phyloP scores from a whole-genome alignment of 768 basidiomycete genomes.

The Trametopsis cervina region DNA sequence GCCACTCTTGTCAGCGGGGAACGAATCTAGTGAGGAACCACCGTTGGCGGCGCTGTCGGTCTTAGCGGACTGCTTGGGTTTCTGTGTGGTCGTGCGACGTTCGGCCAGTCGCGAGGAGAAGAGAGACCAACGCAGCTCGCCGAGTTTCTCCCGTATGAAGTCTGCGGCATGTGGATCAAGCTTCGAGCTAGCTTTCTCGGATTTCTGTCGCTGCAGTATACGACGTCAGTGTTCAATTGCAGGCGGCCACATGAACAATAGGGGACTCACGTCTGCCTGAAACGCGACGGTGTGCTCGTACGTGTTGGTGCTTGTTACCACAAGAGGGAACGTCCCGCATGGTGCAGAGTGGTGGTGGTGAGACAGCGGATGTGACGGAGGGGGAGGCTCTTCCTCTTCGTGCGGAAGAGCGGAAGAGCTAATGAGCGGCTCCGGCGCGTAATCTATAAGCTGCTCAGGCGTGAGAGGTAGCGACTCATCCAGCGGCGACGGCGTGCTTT shows the following conservation, averaged over 20 bases:
- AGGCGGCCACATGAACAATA: conserved; percentile 2
- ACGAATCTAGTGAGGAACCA: conserved; percentile 4
- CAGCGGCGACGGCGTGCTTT: conserved; percentile 6
- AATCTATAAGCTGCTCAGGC: conserved; percentile 5
- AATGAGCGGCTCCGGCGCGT: not conserved
- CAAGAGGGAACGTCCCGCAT: conserved; percentile 10
- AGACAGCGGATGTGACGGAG: not conserved
- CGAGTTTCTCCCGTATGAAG: conserved; percentile 39
- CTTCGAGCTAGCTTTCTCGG: conserved; percentile 12
- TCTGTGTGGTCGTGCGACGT: conserved; percentile 33
- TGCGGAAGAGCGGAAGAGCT: not conserved
- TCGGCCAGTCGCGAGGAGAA: conserved; percentile 42
- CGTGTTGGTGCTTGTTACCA: conserved; percentile 9
- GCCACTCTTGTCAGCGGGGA: conserved; percentile 9
- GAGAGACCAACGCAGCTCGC: conserved; percentile 36
- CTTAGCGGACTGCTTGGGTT: conserved; percentile 29
- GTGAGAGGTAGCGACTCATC: conserved; percentile 7
- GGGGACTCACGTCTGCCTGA: conserved; percentile 10
- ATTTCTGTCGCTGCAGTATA: conserved; percentile 7
- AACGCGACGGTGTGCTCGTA: conserved; percentile 13
- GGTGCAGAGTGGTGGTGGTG: conserved; percentile 1
- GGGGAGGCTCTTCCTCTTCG: not conserved
- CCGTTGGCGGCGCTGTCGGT: conserved; percentile 16
- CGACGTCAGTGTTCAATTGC: conserved; percentile 1
- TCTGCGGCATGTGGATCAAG: conserved; percentile 36